Evolutionary conservation across 2,329 filamentous ascomycete species (phyloP).

Genomic region (Ophiocordyceps robertsii): DNA sequence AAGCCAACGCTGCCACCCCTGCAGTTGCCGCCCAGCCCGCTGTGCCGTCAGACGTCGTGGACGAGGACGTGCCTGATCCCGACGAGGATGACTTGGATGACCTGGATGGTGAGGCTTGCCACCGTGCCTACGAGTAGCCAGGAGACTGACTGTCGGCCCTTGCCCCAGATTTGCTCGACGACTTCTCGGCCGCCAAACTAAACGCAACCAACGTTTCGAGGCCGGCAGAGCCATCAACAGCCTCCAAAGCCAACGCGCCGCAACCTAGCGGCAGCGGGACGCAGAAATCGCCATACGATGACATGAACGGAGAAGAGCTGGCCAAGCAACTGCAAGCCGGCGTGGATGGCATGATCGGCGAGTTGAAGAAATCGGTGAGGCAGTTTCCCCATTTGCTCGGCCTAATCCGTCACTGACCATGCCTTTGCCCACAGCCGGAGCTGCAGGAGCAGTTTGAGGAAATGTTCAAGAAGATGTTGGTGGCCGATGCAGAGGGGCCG

Average conservation of each 20-base stretch:
- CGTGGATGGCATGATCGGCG: slow-evolving; percentile 72
- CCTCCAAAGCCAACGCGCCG: slow-evolving; percentile 20
- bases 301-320: slow-evolving; percentile 61
- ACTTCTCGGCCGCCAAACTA: slow-evolving; percentile 60
- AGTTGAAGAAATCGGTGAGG: slow-evolving; percentile 48
- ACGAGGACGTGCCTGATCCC: slow-evolving; percentile 62
- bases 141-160: slow-evolving; percentile 2
- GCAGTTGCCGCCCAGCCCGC: background rate
- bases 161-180: slow-evolving; percentile 72
- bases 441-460: slow-evolving; percentile 69
- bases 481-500: slow-evolving; percentile 22
- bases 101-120: slow-evolving; percentile 54
- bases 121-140: background rate
- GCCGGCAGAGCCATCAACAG: slow-evolving; percentile 10
- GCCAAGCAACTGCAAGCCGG: slow-evolving; percentile 76
- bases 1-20: background rate
- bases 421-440: slow-evolving; percentile 34
- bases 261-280: slow-evolving; percentile 10
- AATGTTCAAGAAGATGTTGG: slow-evolving; percentile 60
- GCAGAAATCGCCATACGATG: slow-evolving; percentile 18
- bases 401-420: background rate
- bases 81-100: slow-evolving; percentile 90
- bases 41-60: background rate
- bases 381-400: background rate
- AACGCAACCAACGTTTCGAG: slow-evolving; percentile 10